Conservation (phyloP, 2,329 filamentous ascomycete species). For the Arthrobotrys pseudoclavata region DNA sequence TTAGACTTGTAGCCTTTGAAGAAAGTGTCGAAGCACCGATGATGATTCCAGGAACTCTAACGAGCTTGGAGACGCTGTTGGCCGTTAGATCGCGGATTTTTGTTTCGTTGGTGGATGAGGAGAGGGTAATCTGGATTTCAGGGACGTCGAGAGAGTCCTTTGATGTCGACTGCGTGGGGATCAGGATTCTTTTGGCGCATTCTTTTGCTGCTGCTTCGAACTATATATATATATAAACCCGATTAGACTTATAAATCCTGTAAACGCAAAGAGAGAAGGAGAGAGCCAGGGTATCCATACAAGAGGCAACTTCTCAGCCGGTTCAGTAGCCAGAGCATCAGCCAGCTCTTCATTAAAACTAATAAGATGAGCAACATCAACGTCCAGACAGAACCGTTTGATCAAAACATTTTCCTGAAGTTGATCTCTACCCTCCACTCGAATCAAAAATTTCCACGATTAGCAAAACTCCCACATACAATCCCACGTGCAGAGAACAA, state of each 20-base stretch:
- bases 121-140: conserved; percentile 92
- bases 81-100: conserved; percentile 96
- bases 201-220: conserved; percentile 91
- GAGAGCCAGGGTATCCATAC: conserved; percentile 70
- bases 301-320: conserved; percentile 90
- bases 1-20: conserved; percentile 89
- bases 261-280: not conserved
- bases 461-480: conserved; percentile 32
- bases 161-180: conserved; percentile 74
- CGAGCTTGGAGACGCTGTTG: conserved; percentile 91
- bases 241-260: not conserved
- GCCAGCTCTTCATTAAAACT: conserved; percentile 96
- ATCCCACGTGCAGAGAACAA: not conserved
- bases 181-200: conserved; percentile 94
- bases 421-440: conserved; percentile 77
- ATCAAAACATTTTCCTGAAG: conserved; percentile 93
- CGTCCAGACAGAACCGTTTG: conserved; percentile 94
- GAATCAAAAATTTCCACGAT: conserved; percentile 61
- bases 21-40: conserved; percentile 97
- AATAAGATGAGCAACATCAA: conserved; percentile 95
- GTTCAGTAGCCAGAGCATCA: conserved; percentile 88
- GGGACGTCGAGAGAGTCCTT: conserved; percentile 84
- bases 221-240: conserved; percentile 67
- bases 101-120: conserved; percentile 89
- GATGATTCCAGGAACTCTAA: conserved; percentile 95